Evolutionary conservation across 495 filamentous ascomycete genomes (phyloP).

Genomic region (Trichoderma asperelloides): DNA sequence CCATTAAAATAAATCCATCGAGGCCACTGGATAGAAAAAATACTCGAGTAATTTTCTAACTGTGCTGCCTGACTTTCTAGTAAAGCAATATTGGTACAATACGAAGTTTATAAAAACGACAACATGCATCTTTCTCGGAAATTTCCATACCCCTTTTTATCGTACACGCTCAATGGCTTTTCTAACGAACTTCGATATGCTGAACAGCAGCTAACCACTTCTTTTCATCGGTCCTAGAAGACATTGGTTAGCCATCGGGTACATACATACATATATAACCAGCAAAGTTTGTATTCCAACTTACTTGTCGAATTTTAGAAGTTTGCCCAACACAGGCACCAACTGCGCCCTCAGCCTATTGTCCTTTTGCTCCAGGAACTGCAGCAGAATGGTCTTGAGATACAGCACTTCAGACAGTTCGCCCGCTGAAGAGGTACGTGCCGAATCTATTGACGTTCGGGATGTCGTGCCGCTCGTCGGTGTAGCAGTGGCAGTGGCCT

Average conservation of each 20-base stretch:
- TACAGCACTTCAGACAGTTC: slow-evolving; percentile 69
- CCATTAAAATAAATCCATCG: no score
- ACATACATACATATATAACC: neutral
- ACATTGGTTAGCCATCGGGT: slow-evolving; percentile 7
- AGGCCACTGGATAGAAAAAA: no score
- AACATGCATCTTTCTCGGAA: neutral
- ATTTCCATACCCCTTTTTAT: neutral
- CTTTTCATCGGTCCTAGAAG: slow-evolving; percentile 66
- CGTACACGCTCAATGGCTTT: neutral
- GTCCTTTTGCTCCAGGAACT: slow-evolving; percentile 91
- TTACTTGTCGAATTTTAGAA: slow-evolving; percentile 86
- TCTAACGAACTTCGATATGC: slow-evolving; percentile 23
- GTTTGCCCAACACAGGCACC: slow-evolving; percentile 81
- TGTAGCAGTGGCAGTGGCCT: slow-evolving; percentile 18
- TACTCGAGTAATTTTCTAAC: no score
- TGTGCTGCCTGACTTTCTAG: no score
- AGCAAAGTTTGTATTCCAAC: slow-evolving; percentile 20
- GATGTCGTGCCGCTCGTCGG: slow-evolving; percentile 15
- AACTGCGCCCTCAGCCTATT: slow-evolving; percentile 84
- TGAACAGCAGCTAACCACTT: slow-evolving; percentile 78
- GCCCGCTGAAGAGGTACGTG: slow-evolving; percentile 30
- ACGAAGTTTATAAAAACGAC: neutral
- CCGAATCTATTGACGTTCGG: slow-evolving; percentile 52
- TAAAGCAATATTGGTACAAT: no score
- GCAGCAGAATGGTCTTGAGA: slow-evolving; percentile 87